Base-by-base conservation (phyloP, 2,329 filamentous ascomycete species). In the Pestalotiopsis sp. region DNA sequence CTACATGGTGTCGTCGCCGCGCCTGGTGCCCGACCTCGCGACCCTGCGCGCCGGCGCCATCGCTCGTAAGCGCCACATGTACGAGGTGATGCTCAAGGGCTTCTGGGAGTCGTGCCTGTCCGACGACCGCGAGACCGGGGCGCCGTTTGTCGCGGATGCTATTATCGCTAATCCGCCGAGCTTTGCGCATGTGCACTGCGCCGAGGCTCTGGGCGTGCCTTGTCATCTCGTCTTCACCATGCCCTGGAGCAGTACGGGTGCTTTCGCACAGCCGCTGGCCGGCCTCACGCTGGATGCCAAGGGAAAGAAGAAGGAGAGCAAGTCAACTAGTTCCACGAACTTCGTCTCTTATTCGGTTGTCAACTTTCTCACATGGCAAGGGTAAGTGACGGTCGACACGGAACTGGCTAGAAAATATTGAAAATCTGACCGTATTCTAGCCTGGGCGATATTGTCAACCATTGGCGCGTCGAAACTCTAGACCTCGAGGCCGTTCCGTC, bases 201-300 rank as follows among this genome's bases (percentile, higher is more conserved):
- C 92, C 0, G 91, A 94, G 79, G 92, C 92, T 78, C 79, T 94
- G 74, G 92, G 91, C 0, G 89, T 94, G 63, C 92, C 92, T 0
- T 76, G 94, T 9, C 92, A 94, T 74, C 89, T 97, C 79, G 97
- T 97, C 92, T 97, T 97, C 80, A 97, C 94, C 0, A 96, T 97
- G 93, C 93, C 93, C 0, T 97, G 93, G 90, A 92, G 92, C 1
- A 90, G 92, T 0, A 97, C 93, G 0, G 89, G 92, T 74, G 87
- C 91, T 0, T 96, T 96, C 71, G 92, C 93, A 0, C 93, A 97
- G 74, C 93, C 93, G 0, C 82, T 97, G 36, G 93, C 93, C 11
- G 41, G 38, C 4, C 17, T 64, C 0, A 94, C 94, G 69, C 90
- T 96, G 68, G 57, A 59, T 6, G 4, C 57, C 11, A 36, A 59